These are phyloP conservation scores for Solanum aculeatissimum DNA, from an alignment of 305 asterid species.

Conservation along the genomic window DNA sequence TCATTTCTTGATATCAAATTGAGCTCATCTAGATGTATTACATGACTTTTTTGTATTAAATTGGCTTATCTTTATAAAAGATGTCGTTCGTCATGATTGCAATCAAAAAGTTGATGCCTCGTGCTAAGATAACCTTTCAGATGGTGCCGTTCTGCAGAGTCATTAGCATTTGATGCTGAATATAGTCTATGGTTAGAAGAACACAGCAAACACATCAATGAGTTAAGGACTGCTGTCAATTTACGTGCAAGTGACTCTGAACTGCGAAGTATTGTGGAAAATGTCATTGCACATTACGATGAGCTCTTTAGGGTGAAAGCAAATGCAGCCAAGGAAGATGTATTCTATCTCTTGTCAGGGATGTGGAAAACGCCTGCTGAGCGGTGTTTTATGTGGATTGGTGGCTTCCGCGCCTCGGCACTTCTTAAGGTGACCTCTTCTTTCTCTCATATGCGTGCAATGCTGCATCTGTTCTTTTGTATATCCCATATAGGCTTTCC, in stretches of 20 bases:
- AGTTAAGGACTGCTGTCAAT: constrained; percentile 59
- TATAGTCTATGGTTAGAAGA: constrained; percentile 79
- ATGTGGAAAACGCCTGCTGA: constrained; percentile 98
- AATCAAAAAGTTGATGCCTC: background rate
- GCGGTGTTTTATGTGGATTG: constrained; percentile 86
- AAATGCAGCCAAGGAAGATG: constrained; percentile 68
- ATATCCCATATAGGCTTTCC: background rate
- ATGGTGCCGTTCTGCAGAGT: constrained; percentile 30
- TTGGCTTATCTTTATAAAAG: background rate
- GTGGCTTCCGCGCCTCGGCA: constrained; percentile 87
- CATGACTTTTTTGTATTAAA: background rate
- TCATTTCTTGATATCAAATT: too few species aligned
- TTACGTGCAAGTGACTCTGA: constrained; percentile 61
- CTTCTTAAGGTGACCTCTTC: constrained; percentile 56
- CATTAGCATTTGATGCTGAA: constrained; percentile 72
- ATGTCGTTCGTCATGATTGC: background rate
- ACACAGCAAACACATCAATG: constrained; percentile 44
- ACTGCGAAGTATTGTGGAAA: constrained; percentile 45
- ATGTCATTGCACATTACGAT: constrained; percentile 39
- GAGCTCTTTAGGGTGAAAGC: constrained; percentile 68
- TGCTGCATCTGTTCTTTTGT: background rate
- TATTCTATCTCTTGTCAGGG: constrained; percentile 79
- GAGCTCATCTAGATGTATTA: too few species aligned
- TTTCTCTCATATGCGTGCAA: background rate
- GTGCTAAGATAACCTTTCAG: background rate